Evolutionary conservation across 1,284 basidiomycete genomes (phyloP), one percentile per base, ranked within the genome.

Genomic region (Neonothopanus nambi): DNA sequence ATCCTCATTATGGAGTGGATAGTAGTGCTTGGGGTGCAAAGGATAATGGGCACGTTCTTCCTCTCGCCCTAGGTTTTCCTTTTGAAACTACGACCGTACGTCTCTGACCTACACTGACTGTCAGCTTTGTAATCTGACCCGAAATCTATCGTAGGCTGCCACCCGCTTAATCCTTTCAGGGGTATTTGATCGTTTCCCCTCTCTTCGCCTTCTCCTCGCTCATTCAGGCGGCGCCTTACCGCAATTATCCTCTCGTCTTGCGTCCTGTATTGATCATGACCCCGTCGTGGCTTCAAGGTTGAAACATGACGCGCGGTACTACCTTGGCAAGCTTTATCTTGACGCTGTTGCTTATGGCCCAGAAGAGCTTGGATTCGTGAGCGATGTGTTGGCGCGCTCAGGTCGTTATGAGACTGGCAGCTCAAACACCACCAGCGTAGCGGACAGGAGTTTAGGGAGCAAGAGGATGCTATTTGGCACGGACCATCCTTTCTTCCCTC

Each of bases 401-500:
- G 69, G 68, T 11, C 70, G 73, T 38, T 91, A 81, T 64, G 71
- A 67, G 52, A 57, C 68, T n/a, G 70, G 72, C 17, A 39, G 41
- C 12, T 60, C 71, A 36, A 69, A 73, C 35, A 64, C 63, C 21
- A 55, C 66, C 13, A 54, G 59, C 8, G 59, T 63, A 15, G 60
- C 69, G 45, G 66, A 71, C 52, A 67, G 74, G 52, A 70, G 69
- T 54, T 42, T 67, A 49, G 81, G 81, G 42, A 85, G 81, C 55
- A 71, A 73, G 52, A 74, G 82, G 59, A 82, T 94, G 76, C 63
- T 93, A 44, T 93, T 91, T 63, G 91, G 92, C 7, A 94, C 92
- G 17, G 92, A 94, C 63, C 89, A 93, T 67, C 92, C 92, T 1
- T 94, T 94, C 76, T 94, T 94, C 72, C 91, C 91, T 4, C 91